phyloP scores from a whole-genome alignment of 768 basidiomycete species.

The Chalciporus chontae region DNA sequence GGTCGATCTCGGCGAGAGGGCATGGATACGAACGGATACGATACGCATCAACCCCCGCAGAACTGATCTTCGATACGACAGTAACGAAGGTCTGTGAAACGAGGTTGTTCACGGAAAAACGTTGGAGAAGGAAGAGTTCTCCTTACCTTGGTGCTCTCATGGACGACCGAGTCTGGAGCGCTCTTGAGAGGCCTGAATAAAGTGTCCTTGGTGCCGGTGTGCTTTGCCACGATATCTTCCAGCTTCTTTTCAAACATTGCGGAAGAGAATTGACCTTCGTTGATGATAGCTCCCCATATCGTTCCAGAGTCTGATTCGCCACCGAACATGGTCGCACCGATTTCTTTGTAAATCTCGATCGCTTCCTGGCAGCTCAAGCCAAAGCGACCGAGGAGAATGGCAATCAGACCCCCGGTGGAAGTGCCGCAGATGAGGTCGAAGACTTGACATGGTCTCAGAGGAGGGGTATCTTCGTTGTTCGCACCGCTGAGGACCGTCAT shows the following conservation, averaged over 20 bases:
- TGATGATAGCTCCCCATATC: not conserved
- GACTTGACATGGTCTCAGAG: not conserved
- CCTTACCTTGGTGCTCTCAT: no score
- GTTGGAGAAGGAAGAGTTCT: no score
- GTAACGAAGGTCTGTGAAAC: not conserved
- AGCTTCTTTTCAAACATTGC: no score
- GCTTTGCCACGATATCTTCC: no score
- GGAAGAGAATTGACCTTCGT: not conserved
- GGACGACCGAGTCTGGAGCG: no score
- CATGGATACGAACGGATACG: not conserved
- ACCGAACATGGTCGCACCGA: not conserved
- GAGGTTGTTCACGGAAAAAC: no score
- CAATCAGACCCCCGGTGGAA: not conserved
- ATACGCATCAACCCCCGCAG: not conserved
- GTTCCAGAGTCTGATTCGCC: not conserved
- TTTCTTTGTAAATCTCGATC: not conserved
- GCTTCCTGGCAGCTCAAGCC: not conserved
- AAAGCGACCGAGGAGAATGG: constrained; percentile 2
- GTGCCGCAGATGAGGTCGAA: constrained; percentile 3
- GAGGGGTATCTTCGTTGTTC: not conserved
- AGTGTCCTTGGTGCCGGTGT: no score
- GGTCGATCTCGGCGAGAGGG: not conserved
- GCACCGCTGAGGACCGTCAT: not conserved
- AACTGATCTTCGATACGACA: not conserved
- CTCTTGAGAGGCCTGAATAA: no score